Evolutionary conservation across 2,329 filamentous ascomycete species (phyloP), one percentile per base, ranked within the genome.

Genomic region (Penicillium sp.): DNA sequence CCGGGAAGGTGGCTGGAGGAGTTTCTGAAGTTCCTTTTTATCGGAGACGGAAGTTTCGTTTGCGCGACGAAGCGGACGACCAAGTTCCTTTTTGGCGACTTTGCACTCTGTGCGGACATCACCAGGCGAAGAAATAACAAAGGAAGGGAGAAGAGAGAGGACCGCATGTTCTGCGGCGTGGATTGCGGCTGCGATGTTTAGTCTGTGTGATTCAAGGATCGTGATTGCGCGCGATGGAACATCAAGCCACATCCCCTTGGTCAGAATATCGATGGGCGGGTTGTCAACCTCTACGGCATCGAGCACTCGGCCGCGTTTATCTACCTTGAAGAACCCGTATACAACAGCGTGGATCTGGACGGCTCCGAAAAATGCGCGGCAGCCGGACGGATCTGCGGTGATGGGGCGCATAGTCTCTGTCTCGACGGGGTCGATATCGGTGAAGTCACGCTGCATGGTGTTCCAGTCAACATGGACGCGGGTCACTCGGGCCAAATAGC

Each of bases 321-420:
- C 93, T n/a, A 97, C 80, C 72, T 98, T 98, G 83, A 97, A 98
- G 79, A 95, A 99, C 2, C 95, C 95, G 72, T 96, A 98, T 2
- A 99, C 92, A 29, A 91, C 88, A 64, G 93, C 89, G 62, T 89
- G 86, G 68, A 98, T 93, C 67, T 89, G 88, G 71, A 99, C 93
- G 0, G 85, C 80, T 35, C 95, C 95, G 70, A 91, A 93, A 76
- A 91, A 98, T 1, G 93, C 93, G 59, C 86, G 84, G 0, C 84
- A 89, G 3, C 80, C 75, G 0, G 86, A 88, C 2, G 54, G 42
- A 64, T 76, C 68, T 23, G 54, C 72, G 0, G 81, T 79, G 37
- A 97, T 90, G 19, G 82, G 84, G 8, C 92, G 88, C 62, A 96
- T 92, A 2, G 89, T 88, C 77, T 98, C 92, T 0, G 92, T 97